phyloP scores from a whole-genome alignment of 345 rosid genomes.

The Zanthoxylum bungeanum region DNA sequence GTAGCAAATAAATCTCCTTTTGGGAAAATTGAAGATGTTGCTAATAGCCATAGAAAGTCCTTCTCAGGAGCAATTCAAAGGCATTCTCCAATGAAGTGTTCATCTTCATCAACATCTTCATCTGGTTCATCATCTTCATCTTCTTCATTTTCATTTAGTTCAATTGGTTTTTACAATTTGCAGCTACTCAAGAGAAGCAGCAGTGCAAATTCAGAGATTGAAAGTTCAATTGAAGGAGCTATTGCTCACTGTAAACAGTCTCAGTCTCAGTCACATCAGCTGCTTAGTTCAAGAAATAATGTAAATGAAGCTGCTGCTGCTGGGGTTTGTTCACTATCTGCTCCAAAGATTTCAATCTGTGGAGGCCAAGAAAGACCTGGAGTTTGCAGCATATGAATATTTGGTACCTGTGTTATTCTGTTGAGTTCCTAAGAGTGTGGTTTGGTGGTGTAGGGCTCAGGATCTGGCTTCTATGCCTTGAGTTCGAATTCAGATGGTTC shows the following conservation, averaged over 20 bases:
- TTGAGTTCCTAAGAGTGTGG: too few relatives aligned
- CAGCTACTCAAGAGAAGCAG: conserved; percentile 62
- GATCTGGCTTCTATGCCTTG: too few relatives aligned
- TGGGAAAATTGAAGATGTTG: conserved; percentile 31
- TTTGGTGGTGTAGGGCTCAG: too few relatives aligned
- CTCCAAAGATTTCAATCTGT: conserved; percentile 38
- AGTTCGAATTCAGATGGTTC: too few relatives aligned
- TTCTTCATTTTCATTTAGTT: conserved; percentile 66
- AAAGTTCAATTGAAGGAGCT: conserved; percentile 78
- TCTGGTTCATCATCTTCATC: conserved; percentile 45
- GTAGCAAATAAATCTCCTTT: conserved; percentile 37
- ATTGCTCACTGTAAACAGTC: conserved; percentile 91
- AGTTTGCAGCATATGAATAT: conserved; percentile 25
- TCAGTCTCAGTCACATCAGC: conserved; percentile 52
- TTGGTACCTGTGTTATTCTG: too few relatives aligned
- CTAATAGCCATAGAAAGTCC: conserved; percentile 57
- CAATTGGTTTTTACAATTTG: conserved; percentile 47
- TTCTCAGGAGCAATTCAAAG: conserved; percentile 78
- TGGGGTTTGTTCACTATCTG: conserved; percentile 34
- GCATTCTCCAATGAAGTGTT: conserved; percentile 47
- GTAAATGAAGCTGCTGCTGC: conserved; percentile 30
- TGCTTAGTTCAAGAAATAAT: conserved; percentile 33
- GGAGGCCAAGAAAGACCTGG: conserved; percentile 38
- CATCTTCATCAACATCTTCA: too few relatives aligned
- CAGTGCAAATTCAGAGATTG: conserved; percentile 54